Evolutionary conservation across 306 rosid species (phyloP).

Genomic region (Castanea mollissima): DNA sequence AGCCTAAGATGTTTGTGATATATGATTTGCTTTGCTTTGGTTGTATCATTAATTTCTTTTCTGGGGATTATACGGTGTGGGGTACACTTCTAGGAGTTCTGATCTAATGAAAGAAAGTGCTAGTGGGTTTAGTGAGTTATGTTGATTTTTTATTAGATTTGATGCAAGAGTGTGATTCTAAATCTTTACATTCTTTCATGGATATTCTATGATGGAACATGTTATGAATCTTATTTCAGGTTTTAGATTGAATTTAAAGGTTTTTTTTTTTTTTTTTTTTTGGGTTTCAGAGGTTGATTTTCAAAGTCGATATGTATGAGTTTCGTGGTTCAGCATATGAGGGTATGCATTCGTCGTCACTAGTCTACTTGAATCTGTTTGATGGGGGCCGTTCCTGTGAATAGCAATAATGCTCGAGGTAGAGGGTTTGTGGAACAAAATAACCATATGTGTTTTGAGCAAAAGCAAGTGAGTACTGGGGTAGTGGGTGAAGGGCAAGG

Average conservation of each 20-base stretch:
- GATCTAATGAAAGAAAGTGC: not conserved
- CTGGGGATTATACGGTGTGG: not conserved
- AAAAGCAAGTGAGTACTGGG: slow-evolving; percentile 26
- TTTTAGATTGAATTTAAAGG: not conserved
- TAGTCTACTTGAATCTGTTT: slow-evolving; percentile 38
- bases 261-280: too few species aligned
- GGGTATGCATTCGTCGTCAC: slow-evolving; percentile 30
- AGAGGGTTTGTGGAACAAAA: slow-evolving; percentile 29
- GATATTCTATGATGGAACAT: not conserved
- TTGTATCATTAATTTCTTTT: not conserved
- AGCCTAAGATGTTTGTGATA: not conserved
- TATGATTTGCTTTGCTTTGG: not conserved
- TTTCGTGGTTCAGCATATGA: slow-evolving; percentile 19
- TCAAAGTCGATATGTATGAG: slow-evolving; percentile 17
- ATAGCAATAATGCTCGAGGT: slow-evolving; percentile 21
- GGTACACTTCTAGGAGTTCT: not conserved
- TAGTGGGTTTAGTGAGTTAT: not conserved
- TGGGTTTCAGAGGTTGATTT: slow-evolving; percentile 13
- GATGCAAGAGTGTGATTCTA: not conserved
- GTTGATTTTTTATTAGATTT: not conserved
- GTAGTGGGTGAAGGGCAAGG: slow-evolving; percentile 41
- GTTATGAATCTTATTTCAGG: not conserved
- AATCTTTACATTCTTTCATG: not conserved
- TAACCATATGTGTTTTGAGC: slow-evolving; percentile 32
- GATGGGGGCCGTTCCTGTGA: slow-evolving; percentile 34